Evolutionary conservation across 805 yeast genomes (phyloP), one percentile per base, ranked within the genome.

Genomic region (Candida lessepsii): DNA sequence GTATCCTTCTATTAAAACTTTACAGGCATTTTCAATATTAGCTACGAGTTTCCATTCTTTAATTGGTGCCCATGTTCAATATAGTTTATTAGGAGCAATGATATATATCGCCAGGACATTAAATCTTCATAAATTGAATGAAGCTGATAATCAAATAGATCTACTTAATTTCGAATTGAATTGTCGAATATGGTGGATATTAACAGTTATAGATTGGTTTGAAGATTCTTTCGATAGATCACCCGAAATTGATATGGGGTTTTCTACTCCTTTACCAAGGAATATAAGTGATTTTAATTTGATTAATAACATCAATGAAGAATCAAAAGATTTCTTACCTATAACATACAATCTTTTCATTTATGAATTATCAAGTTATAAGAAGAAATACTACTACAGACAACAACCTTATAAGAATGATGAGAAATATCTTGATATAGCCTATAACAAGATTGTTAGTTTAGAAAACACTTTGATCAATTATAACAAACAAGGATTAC

Each of bases 131-230:
- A 38, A 44, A 29, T 36, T 52, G 2, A 34, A 35, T 23, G 32
- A 41, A 26, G 40, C 51, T 8, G 19, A 31, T 19, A 19, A 21
- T 5, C 35, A 44, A 9, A 13, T 46, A 2, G 27, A 34, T 19
- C 19, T 46, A 17, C 19, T 48, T 25, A 47, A 48, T 31, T 45
- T 39, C 24, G 52, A 48, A 30, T 16, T 47, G 11, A 25, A 45
- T 20, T 48, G 51, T 28, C 13, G 52, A 30, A 35, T 29, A 42
- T 58, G 65, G 61, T 62, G 67, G 67, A 26, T 50, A 1, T 45
- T 60, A 16, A 48, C 61, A 5, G 50, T 48, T 6, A 41, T 51
- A 23, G 70, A 63, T 43, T 64, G 68, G 68, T 50, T 50, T 26
- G 66, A 64, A 29, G 55, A 52, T 23, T 5, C 20, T 9, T 46